A percentile compares a stretch with the other conserved stretches of the same genome.
Evolutionary conservation across 2,329 filamentous ascomycete species (phyloP).

Genomic region (Nemania sp.): DNA sequence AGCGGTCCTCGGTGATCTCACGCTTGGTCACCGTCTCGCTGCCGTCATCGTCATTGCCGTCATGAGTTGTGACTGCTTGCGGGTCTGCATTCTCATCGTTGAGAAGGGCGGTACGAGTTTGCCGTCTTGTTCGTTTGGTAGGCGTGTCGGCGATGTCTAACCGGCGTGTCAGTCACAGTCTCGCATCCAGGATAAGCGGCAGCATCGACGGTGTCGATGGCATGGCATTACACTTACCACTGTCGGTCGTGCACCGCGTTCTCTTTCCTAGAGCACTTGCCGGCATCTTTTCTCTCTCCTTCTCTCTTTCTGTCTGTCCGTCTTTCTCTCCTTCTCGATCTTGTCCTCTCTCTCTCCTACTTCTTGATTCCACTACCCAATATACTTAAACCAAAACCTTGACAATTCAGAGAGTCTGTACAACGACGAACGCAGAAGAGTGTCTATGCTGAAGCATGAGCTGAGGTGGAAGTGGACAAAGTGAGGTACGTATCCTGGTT

Average conservation of each 20-base stretch:
- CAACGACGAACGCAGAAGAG: conserved; percentile 1
- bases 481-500: conserved; percentile 9
- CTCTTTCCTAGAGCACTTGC: conserved; percentile 52
- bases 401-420: background rate
- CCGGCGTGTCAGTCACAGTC: conserved; percentile 29
- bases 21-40: conserved; percentile 46
- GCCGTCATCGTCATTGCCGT: conserved; percentile 47
- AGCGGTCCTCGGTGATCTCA: conserved; percentile 45
- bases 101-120: conserved; percentile 49
- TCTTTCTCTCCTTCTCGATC: background rate
- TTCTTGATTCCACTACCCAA: background rate
- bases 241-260: conserved; percentile 45
- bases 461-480: conserved; percentile 15
- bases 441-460: conserved; percentile 13
- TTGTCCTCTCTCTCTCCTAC: conserved; percentile 2
- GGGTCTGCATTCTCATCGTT: conserved; percentile 73
- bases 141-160: conserved; percentile 43
- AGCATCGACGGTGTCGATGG: background rate
- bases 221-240: conserved; percentile 40
- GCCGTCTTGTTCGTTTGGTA: conserved; percentile 53
- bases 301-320: conserved; percentile 8
- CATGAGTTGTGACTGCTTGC: conserved; percentile 45
- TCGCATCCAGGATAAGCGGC: conserved; percentile 9
- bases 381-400: background rate
- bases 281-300: conserved; percentile 32